A percentile compares a stretch with the other conserved stretches of the same genome.
Conservation (phyloP, 768 basidiomycete genomes). For the Psilocybe sp. region DNA sequence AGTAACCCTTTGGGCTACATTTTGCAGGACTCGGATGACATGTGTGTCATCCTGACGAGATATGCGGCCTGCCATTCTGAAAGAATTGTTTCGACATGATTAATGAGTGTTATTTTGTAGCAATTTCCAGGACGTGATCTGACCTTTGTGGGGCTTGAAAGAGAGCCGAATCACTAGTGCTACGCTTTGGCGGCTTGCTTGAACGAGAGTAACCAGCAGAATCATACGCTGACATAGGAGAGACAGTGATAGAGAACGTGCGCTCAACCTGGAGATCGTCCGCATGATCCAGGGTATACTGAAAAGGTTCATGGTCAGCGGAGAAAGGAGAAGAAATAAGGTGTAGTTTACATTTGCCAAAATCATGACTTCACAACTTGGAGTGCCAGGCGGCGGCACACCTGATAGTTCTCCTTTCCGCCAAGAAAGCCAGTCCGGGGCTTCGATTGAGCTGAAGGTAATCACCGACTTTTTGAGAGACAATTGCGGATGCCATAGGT, state of each 20-base stretch:
- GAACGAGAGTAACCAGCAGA: slow-evolving; percentile 36
- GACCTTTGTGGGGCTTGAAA: slow-evolving; percentile 39
- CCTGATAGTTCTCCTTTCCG: slow-evolving; percentile 81
- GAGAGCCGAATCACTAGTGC: slow-evolving; percentile 47
- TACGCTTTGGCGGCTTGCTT: slow-evolving; percentile 40
- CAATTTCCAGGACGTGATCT: slow-evolving; percentile 1
- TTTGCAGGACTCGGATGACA: slow-evolving; percentile 75
- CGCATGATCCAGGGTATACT: slow-evolving; percentile 74
- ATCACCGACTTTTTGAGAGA: slow-evolving; percentile 79
- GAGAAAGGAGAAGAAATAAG: slow-evolving; percentile 5
- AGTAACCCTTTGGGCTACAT: slow-evolving; percentile 74
- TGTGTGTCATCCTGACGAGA: slow-evolving; percentile 51
- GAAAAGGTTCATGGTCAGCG: slow-evolving; percentile 10
- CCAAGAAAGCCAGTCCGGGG: slow-evolving; percentile 90
- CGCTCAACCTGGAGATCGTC: slow-evolving; percentile 61
- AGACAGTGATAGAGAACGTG: slow-evolving; percentile 70
- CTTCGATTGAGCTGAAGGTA: slow-evolving; percentile 71
- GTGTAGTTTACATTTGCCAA: slow-evolving; percentile 71
- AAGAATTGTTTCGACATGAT: not conserved
- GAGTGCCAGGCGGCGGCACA: slow-evolving; percentile 72
- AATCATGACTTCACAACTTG: slow-evolving; percentile 71
- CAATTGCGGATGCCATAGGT: slow-evolving; percentile 96
- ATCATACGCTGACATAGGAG: slow-evolving; percentile 53
- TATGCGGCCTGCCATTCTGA: slow-evolving; percentile 18
- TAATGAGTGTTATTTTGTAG: not conserved